Percentiles rank a stretch among this genome's conserved stretches.
Conservation (phyloP, 257 asterid species). For the Echium plantagineum region DNA sequence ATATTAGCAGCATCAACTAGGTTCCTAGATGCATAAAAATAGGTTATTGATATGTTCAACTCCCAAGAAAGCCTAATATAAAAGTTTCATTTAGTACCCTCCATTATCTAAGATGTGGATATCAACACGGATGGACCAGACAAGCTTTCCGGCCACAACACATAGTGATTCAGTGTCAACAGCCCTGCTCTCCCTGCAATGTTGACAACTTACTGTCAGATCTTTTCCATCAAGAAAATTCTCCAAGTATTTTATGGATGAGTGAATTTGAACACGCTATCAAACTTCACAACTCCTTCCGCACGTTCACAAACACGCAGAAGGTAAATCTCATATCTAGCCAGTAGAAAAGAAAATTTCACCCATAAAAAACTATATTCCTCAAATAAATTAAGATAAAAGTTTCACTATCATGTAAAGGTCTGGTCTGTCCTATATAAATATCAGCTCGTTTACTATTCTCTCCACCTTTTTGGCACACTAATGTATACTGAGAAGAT, state of each 20-base stretch:
- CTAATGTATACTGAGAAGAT: neutral
- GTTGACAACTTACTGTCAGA: neutral
- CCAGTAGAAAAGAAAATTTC: neutral
- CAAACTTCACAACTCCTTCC: neutral
- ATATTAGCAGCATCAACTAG: constrained; percentile 94
- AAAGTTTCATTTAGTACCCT: constrained; percentile 44
- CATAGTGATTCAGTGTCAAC: constrained; percentile 93
- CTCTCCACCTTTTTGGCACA: no score
- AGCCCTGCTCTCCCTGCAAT: constrained; percentile 90
- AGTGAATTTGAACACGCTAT: neutral
- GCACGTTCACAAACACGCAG: neutral
- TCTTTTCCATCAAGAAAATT: neutral
- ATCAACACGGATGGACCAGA: constrained; percentile 89
- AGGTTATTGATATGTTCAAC: constrained; percentile 2
- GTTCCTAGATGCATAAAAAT: constrained; percentile 38
- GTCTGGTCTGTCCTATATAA: neutral
- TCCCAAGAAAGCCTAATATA: constrained; percentile 1
- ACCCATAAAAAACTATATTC: no score
- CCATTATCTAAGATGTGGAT: constrained; percentile 88
- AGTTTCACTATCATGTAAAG: neutral
- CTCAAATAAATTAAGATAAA: neutral
- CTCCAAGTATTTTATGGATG: neutral
- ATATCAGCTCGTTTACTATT: neutral
- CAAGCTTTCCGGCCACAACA: constrained; percentile 89
- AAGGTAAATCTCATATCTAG: neutral